Evolutionary conservation across 306 rosid species (phyloP), one percentile per base, ranked within the genome.

Genomic region (Cicer cuneatum): DNA sequence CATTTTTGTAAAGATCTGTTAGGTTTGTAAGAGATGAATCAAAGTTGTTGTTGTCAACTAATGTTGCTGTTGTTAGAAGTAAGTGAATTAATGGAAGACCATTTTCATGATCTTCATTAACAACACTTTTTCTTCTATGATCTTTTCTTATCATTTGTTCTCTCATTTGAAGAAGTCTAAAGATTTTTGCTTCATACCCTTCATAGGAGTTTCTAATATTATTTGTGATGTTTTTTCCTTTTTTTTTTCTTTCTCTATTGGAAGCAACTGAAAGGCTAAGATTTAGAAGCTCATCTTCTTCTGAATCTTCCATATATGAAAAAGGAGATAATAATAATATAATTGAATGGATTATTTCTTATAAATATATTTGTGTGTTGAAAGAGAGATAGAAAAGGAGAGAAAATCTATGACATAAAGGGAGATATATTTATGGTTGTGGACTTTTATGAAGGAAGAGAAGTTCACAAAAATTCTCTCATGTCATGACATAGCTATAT

Each of bases 251-350:
- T 70, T 88, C 87, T 35, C 71, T 78, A 15, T 73, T 71, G 9
- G 88, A 43, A 38, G 85, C 86, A 47, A 86, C 87, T 24, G 89
- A 85, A 13, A 91, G 97, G 88, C 85, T 91, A 8, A 91, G 97
- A 80, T 83, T 89, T 83, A 91, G 81, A 71, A 87, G 80, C 87
- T 87, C 86, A 16, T 86, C 93, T 53, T 86, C 88, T 10, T 87
- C 87, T 57, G 86, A 77, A 79, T 80, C 82, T 83, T 86, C 90
- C 94, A 90, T 90, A 46, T 52, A 77, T 75, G 57, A 51, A 68
- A 61, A 41, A 54, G 38, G 16, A 39, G 19, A 61, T 24, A 24
- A 1, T 19, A 21, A 2, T 24, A 24, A 24, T 2, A 24, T 24
- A 24, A 24, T 24, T 2, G 29, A 1, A 21, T 21, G 29, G 29